Evolutionary conservation across 306 rosid species (phyloP).

Genomic region (Prunus davidiana): DNA sequence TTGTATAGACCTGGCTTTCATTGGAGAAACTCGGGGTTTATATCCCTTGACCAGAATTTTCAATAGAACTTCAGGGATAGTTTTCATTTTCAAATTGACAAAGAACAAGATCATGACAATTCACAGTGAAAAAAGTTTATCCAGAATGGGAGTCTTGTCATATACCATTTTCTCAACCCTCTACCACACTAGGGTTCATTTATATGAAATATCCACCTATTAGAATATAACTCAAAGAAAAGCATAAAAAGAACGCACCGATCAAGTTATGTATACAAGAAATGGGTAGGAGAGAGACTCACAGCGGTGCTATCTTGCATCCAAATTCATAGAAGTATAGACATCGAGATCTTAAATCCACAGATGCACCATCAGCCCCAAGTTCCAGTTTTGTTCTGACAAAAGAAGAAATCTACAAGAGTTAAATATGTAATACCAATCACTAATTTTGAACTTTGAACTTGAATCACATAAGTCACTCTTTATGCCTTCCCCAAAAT

Average conservation of each 20-base stretch:
- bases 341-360: constrained; percentile 80
- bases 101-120: neutral
- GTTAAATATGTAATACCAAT: neutral
- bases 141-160: neutral
- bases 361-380: constrained; percentile 80
- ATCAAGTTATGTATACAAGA: neutral
- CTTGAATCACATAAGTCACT: neutral
- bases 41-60: neutral
- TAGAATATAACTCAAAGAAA: neutral
- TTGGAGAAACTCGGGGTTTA: neutral
- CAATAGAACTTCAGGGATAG: neutral
- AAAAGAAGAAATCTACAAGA: neutral
- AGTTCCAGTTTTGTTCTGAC: constrained; percentile 86
- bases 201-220: neutral
- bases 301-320: constrained; percentile 92
- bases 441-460: neutral
- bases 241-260: neutral
- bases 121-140: neutral
- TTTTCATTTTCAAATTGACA: neutral
- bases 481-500: neutral
- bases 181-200: too few species aligned
- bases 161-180: too few species aligned
- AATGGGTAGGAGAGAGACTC: constrained; percentile 30
- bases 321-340: constrained; percentile 88
- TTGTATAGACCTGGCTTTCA: neutral